Base-by-base conservation (phyloP, 2,329 filamentous ascomycete species). In the Fusarium temperatum region DNA sequence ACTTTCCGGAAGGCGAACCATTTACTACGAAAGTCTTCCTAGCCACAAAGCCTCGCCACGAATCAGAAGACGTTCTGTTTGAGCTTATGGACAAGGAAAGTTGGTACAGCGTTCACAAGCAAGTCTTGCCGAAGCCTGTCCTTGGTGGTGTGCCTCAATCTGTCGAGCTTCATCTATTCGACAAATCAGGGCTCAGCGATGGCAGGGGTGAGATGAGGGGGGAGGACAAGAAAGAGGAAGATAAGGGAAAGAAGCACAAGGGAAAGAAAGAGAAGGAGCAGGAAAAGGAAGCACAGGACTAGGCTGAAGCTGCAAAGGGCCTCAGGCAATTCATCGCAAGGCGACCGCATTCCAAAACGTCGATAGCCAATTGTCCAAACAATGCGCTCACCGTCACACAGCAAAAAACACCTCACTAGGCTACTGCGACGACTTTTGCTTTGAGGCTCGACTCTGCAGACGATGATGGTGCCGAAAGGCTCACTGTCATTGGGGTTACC, bases 11-110 rank as follows among this genome's bases (percentile, higher is more conserved):
- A n/a, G 63, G 62, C 28, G 64, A 70, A 35, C 62, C 73, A 11
- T 75, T 76, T 36, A 75, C 68, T 55, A 85, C 86, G n/a, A 83
- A 80, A 12, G 85, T 90, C 2, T 82, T 90, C 28, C 73, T 90
- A 18, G 87, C 88, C 6, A 89, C 88, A 0, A 91, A 90, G 77
- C 87, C 85, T 2, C 84, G 89, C 3, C 89, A 90, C 69, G 81
- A 84, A 6, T 89, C 87, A 0, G 89, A 90, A 73, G 78, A 81
- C 38, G 84, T 80, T 0, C 75, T 89, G 24, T 89, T 88, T 65
- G 81, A 82, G 11, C 76, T 89, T 26, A 83, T 90, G 81, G 73
- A 81, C 3, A 77, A 77, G 6, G 80, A 84, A 5, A 83, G 83
- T 6, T 90, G 89, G 89, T 64, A 62, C 3, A 81, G 83, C 24